Evolutionary conservation across 2,329 filamentous ascomycete species (phyloP), one percentile per base, ranked within the genome.

Genomic region (Scedosporium boydii): DNA sequence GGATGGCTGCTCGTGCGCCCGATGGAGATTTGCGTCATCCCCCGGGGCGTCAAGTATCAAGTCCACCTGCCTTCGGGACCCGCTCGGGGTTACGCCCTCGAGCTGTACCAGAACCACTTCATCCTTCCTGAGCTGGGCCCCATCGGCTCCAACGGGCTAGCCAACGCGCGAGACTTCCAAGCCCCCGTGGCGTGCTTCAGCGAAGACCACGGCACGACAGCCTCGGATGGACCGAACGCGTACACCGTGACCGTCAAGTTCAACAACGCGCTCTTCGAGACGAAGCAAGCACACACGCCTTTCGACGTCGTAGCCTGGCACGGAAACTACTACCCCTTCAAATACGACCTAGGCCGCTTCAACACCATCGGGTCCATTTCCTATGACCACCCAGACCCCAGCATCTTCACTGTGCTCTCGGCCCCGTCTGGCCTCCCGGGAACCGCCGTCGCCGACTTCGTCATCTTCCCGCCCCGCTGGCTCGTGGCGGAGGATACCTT

Each of bases 221-320:
- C 75, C 0, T 72, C 70, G 2, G 58, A 48, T 10, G 76, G 73
- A 56, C 65, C 67, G 3, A 72, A 59, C 61, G 62, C 62, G 59
- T 78, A 79, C 74, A 81, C 77, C 7, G 74, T 90, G 42, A 80
- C 81, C 41, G 80, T 80, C 71, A 90, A 90, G 72, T 87, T 90
- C 69, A 84, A 85, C 70, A 86, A 87, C 66, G 77, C 80, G 57
- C 81, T 91, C 59, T 91, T 89, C 74, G 75, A 77, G 44, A 86
- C 86, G 6, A 78, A 72, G 51, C 89, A 92, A 74, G 72, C 79
- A 10, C 89, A 92, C 71, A 87, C 86, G 0, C 89, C 89, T 0
- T 93, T 91, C 68, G 89, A 93, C 68, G 84, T 93, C 0, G 89
- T 91, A 3, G 88, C 86, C 3, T 93, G 89, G 89, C 89, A 93